Evolutionary conservation across 176 grass and related monocot genomes (phyloP).

Genomic region (Paspalum vaginatum): DNA sequence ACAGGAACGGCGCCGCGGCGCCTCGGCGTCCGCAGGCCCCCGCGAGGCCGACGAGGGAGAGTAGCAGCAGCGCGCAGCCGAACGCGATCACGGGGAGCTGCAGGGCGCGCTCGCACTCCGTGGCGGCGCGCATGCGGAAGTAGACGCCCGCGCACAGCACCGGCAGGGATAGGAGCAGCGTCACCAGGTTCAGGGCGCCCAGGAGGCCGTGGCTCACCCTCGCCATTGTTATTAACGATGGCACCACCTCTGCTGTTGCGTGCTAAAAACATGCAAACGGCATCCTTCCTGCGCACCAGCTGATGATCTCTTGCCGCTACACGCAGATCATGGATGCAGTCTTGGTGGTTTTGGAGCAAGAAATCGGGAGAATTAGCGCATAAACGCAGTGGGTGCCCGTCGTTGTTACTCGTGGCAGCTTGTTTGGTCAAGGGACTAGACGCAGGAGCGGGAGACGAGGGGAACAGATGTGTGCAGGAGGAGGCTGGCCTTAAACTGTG

Average conservation of each 20-base stretch:
- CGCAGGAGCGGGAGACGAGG: neutral
- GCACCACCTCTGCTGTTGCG: neutral
- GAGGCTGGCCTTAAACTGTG: constrained; percentile 40
- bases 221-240: neutral
- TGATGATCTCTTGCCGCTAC: neutral
- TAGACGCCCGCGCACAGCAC: constrained; percentile 50
- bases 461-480: constrained; percentile 11
- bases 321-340: neutral
- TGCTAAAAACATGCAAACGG: neutral
- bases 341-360: constrained; percentile 11
- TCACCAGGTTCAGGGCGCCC: constrained; percentile 53
- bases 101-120: constrained; percentile 60
- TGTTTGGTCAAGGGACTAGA: neutral
- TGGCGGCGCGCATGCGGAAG: constrained; percentile 43
- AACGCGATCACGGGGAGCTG: constrained; percentile 53
- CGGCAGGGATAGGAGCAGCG: constrained; percentile 59
- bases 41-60: constrained; percentile 61
- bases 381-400: neutral
- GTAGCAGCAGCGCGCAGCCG: constrained; percentile 48
- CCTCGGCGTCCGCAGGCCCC: constrained; percentile 49
- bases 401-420: neutral
- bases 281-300: neutral
- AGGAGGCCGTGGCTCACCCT: constrained; percentile 50
- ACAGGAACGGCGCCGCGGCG: constrained; percentile 50
- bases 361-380: neutral